A percentile compares a stretch with the other conserved stretches of the same genome.
Evolutionary conservation across 2,329 filamentous ascomycete genomes (phyloP).

Genomic region (Aspergillus uvarum): DNA sequence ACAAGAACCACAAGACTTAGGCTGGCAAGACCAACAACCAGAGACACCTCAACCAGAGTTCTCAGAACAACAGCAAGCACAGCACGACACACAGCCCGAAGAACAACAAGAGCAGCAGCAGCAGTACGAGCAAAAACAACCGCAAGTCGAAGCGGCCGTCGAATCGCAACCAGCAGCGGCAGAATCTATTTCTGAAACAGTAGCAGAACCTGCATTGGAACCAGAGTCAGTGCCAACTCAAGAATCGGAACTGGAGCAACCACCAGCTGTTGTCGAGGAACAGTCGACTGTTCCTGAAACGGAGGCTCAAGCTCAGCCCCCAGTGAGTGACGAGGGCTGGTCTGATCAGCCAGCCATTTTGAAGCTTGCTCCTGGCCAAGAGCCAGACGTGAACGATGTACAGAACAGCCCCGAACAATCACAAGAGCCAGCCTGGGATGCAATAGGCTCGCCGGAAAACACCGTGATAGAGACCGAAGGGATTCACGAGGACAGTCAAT

Average conservation of each 20-base stretch:
- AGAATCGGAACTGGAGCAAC: conserved; percentile 19
- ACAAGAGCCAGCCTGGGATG: conserved; percentile 16
- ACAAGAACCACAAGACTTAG: neutral
- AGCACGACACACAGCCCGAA: conserved; percentile 1
- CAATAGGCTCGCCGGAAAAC: conserved; percentile 14
- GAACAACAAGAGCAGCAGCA: conserved; percentile 6
- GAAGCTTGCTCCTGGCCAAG: conserved; percentile 17
- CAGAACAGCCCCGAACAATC: conserved; percentile 14
- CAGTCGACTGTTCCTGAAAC: conserved; percentile 15
- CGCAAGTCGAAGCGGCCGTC: neutral
- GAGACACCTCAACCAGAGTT: conserved; percentile 6
- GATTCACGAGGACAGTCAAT: conserved; percentile 12
- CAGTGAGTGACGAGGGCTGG: conserved; percentile 16
- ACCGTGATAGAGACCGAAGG: conserved; percentile 10
- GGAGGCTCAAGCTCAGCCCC: conserved; percentile 12
- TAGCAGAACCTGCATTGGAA: conserved; percentile 4
- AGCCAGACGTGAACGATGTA: conserved; percentile 21
- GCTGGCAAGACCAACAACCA: conserved; percentile 13
- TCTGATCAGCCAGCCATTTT: conserved; percentile 14
- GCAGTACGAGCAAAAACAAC: neutral
- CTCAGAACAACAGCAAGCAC: conserved; percentile 5
- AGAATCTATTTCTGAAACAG: conserved; percentile 9
- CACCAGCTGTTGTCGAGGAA: conserved; percentile 19
- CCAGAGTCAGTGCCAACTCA: conserved; percentile 13
- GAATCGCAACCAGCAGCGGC: conserved; percentile 9